These are phyloP conservation scores for Agrocybe praecox DNA, from an alignment of 768 basidiomycete genomes.

Conservation along the genomic window DNA sequence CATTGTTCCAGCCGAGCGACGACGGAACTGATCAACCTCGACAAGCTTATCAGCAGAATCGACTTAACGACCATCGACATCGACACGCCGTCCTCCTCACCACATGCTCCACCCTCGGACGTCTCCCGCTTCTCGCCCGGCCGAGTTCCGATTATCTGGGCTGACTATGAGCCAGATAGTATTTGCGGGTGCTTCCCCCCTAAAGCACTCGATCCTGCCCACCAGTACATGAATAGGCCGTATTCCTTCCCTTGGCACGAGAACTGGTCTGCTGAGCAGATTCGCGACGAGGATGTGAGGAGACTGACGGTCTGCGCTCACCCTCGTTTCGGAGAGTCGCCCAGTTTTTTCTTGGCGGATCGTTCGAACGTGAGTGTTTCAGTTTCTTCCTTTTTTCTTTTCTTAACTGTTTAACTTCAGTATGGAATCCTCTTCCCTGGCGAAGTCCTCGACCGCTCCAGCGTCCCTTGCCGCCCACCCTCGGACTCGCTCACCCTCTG, in stretches of 20 bases:
- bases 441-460: constrained; percentile 59
- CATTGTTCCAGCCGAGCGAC: constrained; percentile 58
- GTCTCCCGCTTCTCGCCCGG: constrained; percentile 53
- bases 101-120: too few relatives aligned
- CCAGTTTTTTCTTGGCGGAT: constrained; percentile 61
- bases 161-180: constrained; percentile 20
- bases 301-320: constrained; percentile 76
- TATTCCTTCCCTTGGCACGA: constrained; percentile 65
- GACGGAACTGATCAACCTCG: constrained; percentile 57
- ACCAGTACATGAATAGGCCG: constrained; percentile 44
- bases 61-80: constrained; percentile 59
- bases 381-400: background rate
- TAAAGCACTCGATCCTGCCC: constrained; percentile 34
- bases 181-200: constrained; percentile 22
- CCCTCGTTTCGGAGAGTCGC: constrained; percentile 64
- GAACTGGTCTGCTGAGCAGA: constrained; percentile 55
- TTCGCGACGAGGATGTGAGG: constrained; percentile 71
- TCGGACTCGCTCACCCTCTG: constrained; percentile 51
- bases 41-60: constrained; percentile 62
- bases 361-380: constrained; percentile 56
- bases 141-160: constrained; percentile 52
- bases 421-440: constrained; percentile 74
- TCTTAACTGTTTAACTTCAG: constrained; percentile 24
- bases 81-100: too few relatives aligned
- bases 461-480: constrained; percentile 33